Base-by-base conservation (phyloP, 306 rosid species). In the Abrus pulchellus region DNA sequence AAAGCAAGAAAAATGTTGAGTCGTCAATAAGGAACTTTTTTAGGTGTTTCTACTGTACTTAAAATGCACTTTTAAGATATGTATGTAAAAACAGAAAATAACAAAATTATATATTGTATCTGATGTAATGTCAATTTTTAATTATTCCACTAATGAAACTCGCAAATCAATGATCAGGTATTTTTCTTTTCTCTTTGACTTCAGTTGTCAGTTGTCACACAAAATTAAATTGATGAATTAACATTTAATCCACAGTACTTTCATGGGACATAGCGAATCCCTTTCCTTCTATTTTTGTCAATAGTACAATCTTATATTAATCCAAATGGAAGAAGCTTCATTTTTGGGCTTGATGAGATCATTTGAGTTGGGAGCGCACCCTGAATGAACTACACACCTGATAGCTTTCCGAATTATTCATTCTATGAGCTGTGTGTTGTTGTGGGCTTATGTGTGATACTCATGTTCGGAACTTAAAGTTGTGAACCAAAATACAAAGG, bases 161-260 rank as follows among this genome's bases (percentile, higher is more conserved):
- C 20, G 45, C 54, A 44, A 38, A 43, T 29, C 82, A 32, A 48
- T 20, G 44, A 11, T 36, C 80, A 36, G 60, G 52, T 71, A 30
- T 14, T 71, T 40, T 49, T 52, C 4, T 33, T 40, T 49, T 52
- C 4, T 33, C 34, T 70, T 44, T 50, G 10, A 36, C 70, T 71
- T 76, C 67, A 9, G 4, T 32, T 55, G 47, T 57, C 32, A 56
- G 12, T 38, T 36, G 2, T 64, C 70, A 40, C 36, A 76, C 75
- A 43, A 64, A 62, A 29, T 64, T 32, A 40, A 41, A 0, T 33
- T 11, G 53, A 9, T 36, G 55, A 32, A 64, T 13, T 11, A 32
- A 59, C 76, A 41, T 52, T 81, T 36, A 81, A 65, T 74, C 64
- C 80, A 0, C 3, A 14, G 62, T 6, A 34, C 62, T 36, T 45